Evolutionary conservation across 257 asterid species (phyloP), one percentile per base, ranked within the genome.

Genomic region (Salvia hispanica): DNA sequence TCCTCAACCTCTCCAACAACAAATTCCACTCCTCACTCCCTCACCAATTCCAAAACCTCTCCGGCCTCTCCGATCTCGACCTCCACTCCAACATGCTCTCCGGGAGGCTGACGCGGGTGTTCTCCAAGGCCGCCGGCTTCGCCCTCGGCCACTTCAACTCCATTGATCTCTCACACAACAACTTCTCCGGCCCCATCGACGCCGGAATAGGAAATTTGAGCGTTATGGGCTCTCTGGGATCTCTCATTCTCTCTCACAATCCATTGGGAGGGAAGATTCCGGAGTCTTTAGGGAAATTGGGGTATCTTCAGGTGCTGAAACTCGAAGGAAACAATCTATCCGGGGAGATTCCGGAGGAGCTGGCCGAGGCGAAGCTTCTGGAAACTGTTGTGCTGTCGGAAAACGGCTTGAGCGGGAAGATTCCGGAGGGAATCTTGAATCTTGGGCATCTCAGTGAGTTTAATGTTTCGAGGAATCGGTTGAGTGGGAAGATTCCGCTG

Each of bases 51-150:
- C 78, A 21, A 70, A 86, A 90, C 31, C 84, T 87, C 6, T 18
- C 76, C 13, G 69, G 47, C 2, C 16, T 87, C 3, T 48, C 67
- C 55, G 92, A 81, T 48, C 67, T 90, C 10, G 95, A 90, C 73
- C 90, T 90, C 14, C 94, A 83, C 64, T 80, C 88, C 47, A 90
- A 90, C 74, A 76, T 44, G n/a, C 60, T 88, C n/a, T 74, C 87
- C 0, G 95, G 92, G 1, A 52, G 54, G 58, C 7, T 83, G 59
- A 46, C 69, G 9, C 46, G 70, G 15, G 55, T 87, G 40, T 81
- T 85, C 14, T 9, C 73, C 0, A 90, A 87, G 62, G 63, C 31
- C 3, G 74, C 74, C 16, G 70, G 62, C 9, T 81, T 74, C 53
- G 79, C 87, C 6, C 67, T 60, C 0, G 92, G 92, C 2, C 78